Evolutionary conservation across 768 basidiomycete species (phyloP).

Genomic region (Rhizopogon vulgaris): DNA sequence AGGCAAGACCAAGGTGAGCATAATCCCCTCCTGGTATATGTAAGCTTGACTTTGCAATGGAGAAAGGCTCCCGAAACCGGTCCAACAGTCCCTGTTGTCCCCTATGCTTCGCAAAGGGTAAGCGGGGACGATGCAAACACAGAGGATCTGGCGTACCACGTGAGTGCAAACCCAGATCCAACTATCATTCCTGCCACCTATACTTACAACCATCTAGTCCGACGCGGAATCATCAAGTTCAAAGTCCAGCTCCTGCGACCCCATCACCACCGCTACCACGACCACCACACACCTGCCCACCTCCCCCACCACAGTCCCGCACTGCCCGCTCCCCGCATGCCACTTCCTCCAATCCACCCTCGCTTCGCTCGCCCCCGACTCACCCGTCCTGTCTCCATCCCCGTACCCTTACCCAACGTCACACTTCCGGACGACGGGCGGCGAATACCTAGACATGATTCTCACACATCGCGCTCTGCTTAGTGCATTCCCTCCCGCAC

Average conservation of each 20-base stretch:
- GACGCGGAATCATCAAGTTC: conserved; percentile 41
- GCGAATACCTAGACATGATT: conserved; percentile 73
- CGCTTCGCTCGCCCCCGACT: conserved; percentile 43
- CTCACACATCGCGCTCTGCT: conserved; percentile 73
- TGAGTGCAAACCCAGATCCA: conserved; percentile 15
- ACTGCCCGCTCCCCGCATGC: conserved; percentile 41
- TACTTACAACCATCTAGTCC: conserved; percentile 26
- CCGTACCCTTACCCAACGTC: conserved; percentile 26
- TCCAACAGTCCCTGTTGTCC: conserved; percentile 16
- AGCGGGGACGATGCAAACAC: conserved; percentile 36
- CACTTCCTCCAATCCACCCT: conserved; percentile 57
- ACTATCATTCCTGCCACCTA: neutral
- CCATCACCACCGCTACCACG: conserved; percentile 2
- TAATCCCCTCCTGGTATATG: neutral
- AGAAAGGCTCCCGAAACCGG: conserved; percentile 26
- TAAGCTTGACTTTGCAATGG: conserved; percentile 10
- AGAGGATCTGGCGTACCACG: conserved; percentile 41
- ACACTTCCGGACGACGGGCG: conserved; percentile 50
- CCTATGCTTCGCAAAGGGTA: conserved; percentile 24
- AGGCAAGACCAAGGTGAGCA: conserved; percentile 26
- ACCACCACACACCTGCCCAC: conserved; percentile 11
- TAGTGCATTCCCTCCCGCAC: conserved; percentile 53
- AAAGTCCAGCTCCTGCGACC: conserved; percentile 33
- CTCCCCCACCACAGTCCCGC: conserved; percentile 8
- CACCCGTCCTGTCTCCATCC: conserved; percentile 26